phyloP scores from a whole-genome alignment of 108 stramenopile genomes.

The Nannochloropsis salina region DNA sequence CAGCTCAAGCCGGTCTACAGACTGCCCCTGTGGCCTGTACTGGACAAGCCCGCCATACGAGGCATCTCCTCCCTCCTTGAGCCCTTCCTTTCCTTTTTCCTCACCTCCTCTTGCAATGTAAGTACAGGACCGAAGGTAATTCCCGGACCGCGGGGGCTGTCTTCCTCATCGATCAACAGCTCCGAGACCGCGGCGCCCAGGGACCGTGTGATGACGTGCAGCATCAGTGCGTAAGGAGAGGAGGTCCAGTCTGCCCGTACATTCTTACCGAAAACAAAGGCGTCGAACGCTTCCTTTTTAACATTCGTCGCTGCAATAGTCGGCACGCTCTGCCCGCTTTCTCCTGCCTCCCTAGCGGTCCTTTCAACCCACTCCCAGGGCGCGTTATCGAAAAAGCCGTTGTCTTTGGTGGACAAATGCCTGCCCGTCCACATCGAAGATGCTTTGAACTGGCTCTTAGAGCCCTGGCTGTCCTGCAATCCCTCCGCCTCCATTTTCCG shows the following conservation, averaged over 20 bases:
- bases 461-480: not conserved
- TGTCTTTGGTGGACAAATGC: not conserved
- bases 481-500: not conserved
- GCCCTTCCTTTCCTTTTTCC: not conserved
- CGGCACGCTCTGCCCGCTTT: not conserved
- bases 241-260: not conserved
- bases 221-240: slow-evolving; percentile 14
- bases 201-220: not conserved
- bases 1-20: not conserved
- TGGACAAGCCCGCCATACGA: no score
- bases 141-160: not conserved
- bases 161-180: not conserved
- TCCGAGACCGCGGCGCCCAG: not conserved
- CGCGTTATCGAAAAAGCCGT: not conserved
- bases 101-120: not conserved
- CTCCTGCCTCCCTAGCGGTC: not conserved
- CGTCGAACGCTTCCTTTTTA: not conserved
- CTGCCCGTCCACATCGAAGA: not conserved
- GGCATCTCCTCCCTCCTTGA: no score
- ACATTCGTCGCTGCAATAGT: not conserved
- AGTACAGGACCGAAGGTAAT: not conserved
- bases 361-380: not conserved
- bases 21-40: no score
- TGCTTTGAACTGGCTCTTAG: not conserved
- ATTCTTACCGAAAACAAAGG: not conserved